Conservation (phyloP, 495 filamentous ascomycete species). For the Parmelia sp. region DNA sequence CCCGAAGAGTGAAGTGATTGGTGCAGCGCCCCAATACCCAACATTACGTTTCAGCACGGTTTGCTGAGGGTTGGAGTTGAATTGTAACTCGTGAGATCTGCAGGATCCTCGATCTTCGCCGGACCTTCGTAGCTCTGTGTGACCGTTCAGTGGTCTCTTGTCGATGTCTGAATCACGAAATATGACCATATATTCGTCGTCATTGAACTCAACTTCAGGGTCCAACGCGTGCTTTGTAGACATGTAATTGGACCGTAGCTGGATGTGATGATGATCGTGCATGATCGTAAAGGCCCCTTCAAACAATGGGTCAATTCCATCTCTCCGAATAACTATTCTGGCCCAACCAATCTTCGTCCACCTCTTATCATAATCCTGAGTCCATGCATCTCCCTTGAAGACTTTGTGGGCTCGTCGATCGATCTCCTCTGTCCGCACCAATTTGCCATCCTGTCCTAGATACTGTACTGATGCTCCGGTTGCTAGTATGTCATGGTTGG, state of each 20-base stretch:
- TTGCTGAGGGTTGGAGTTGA: conserved; percentile 62
- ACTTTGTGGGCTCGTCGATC: conserved; percentile 68
- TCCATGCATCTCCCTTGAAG: conserved; percentile 73
- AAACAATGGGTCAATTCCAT: conserved; percentile 76
- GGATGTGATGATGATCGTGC: conserved; percentile 81
- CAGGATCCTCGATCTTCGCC: conserved; percentile 42
- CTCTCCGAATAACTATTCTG: conserved; percentile 65
- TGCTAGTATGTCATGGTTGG: conserved; percentile 84
- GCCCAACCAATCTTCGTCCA: conserved; percentile 87
- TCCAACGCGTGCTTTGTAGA: conserved; percentile 69
- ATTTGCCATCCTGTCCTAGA: conserved; percentile 59
- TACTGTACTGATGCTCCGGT: conserved; percentile 69
- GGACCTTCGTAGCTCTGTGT: conserved; percentile 50
- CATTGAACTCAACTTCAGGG: conserved; percentile 52
- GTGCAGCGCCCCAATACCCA: conserved; percentile 46
- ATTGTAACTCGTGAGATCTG: conserved; percentile 58
- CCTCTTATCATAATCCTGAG: conserved; percentile 53
- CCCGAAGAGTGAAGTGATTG: conserved; percentile 52
- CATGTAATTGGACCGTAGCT: conserved; percentile 66
- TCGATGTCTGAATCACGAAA: conserved; percentile 85
- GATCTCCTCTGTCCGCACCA: conserved; percentile 56
- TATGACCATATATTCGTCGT: conserved; percentile 79
- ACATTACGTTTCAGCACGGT: conserved; percentile 52
- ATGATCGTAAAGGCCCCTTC: conserved; percentile 82
- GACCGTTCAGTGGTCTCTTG: conserved; percentile 27